Evolutionary conservation across 2,329 filamentous ascomycete genomes (phyloP).

Genomic region (Apiospora kogelbergensis): DNA sequence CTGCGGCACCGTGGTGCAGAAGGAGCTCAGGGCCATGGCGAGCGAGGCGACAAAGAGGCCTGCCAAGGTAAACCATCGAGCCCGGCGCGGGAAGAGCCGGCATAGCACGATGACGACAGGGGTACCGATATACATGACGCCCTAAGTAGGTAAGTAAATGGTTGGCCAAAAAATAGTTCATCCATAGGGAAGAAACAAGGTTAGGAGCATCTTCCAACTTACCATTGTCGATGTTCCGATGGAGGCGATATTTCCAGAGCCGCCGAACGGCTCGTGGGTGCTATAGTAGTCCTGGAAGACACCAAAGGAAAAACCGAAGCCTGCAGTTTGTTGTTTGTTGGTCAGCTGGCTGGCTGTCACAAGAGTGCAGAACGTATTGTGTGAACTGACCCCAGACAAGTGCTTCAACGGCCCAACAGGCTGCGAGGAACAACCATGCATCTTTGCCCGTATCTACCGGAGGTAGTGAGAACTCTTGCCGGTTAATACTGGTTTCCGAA

Average conservation of each 20-base stretch:
- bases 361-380: neutral
- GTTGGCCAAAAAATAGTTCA: neutral
- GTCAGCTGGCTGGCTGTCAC: neutral
- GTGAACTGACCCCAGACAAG: constrained; percentile 6
- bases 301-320: constrained; percentile 68
- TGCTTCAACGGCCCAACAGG: constrained; percentile 11
- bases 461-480: neutral
- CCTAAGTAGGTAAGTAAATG: constrained; percentile 52
- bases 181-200: neutral
- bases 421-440: constrained; percentile 11
- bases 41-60: constrained; percentile 50
- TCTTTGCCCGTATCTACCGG: constrained; percentile 2
- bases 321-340: constrained; percentile 35
- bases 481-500: neutral
- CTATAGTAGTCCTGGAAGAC: constrained; percentile 71
- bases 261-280: constrained; percentile 56
- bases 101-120: constrained; percentile 49
- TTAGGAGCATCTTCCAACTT: neutral
- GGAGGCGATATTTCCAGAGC: constrained; percentile 54
- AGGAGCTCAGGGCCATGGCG: constrained; percentile 50
- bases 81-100: constrained; percentile 40
- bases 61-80: constrained; percentile 42
- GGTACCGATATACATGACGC: constrained; percentile 57
- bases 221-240: constrained; percentile 54
- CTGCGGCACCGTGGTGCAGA: constrained; percentile 51